Percentiles rank a stretch among this genome's conserved stretches.
These are phyloP conservation scores for Microdochium paspali DNA, from an alignment of 2,329 filamentous ascomycete genomes.

Conservation along the genomic window DNA sequence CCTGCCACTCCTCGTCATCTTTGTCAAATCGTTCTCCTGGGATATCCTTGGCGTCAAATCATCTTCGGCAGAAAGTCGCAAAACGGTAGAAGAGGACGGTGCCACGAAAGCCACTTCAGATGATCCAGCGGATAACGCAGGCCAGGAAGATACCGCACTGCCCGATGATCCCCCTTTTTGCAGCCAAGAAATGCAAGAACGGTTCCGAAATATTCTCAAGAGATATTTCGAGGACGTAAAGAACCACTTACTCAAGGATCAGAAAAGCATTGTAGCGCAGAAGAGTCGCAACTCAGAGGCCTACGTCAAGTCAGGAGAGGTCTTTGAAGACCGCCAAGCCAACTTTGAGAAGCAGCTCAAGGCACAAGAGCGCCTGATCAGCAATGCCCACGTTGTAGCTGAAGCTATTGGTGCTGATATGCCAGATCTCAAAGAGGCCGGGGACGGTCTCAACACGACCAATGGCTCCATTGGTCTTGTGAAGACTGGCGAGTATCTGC, in stretches of 20 bases:
- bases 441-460: slow-evolving; percentile 53
- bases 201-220: slow-evolving; percentile 76
- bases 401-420: slow-evolving; percentile 85
- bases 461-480: slow-evolving; percentile 84
- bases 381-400: slow-evolving; percentile 84
- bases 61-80: slow-evolving; percentile 66
- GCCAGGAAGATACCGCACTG: slow-evolving; percentile 12
- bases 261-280: slow-evolving; percentile 79
- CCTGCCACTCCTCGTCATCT: slow-evolving; percentile 82
- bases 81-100: slow-evolving; percentile 74
- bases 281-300: slow-evolving; percentile 93
- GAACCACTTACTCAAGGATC: slow-evolving; percentile 77
- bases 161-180: slow-evolving; percentile 65
- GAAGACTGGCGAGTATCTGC: slow-evolving; percentile 87
- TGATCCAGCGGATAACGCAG: slow-evolving; percentile 37
- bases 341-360: slow-evolving; percentile 95
- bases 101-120: slow-evolving; percentile 42
- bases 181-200: slow-evolving; percentile 66
- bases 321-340: slow-evolving; percentile 93
- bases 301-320: slow-evolving; percentile 96
- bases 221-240: slow-evolving; percentile 94
- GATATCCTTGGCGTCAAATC: slow-evolving; percentile 79
- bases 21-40: slow-evolving; percentile 95
- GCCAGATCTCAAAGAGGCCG: slow-evolving; percentile 83
- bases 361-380: slow-evolving; percentile 77